Percentiles rank a stretch among this genome's conserved stretches.
phyloP scores from a whole-genome alignment of 2,329 filamentous ascomycete genomes.

The Thermothelomyces thermophilus region DNA sequence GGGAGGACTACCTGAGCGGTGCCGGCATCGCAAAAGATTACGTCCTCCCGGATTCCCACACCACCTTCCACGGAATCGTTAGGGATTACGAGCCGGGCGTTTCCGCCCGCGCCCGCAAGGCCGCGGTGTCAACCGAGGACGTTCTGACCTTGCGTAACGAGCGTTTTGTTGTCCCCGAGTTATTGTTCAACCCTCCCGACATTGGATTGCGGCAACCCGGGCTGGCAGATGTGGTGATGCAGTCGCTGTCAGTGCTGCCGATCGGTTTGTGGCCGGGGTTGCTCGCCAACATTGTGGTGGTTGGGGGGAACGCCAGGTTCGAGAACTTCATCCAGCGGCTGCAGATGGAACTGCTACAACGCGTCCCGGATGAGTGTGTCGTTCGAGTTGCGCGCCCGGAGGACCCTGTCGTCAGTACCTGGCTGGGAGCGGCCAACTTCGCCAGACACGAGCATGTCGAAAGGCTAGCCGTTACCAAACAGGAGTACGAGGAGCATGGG shows the following conservation, averaged over 20 bases:
- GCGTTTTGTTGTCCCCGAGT: slow-evolving; percentile 81
- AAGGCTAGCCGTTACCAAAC: slow-evolving; percentile 68
- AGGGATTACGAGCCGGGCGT: slow-evolving; percentile 66
- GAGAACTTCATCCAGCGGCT: slow-evolving; percentile 76
- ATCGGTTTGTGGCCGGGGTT: slow-evolving; percentile 78
- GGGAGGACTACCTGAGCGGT: slow-evolving; percentile 43
- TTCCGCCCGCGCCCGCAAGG: slow-evolving; percentile 46
- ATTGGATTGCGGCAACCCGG: slow-evolving; percentile 80
- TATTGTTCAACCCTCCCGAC: slow-evolving; percentile 81
- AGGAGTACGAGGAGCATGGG: slow-evolving; percentile 87
- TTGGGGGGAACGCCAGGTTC: slow-evolving; percentile 78
- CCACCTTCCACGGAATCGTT: slow-evolving; percentile 56
- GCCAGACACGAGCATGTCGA: slow-evolving; percentile 63
- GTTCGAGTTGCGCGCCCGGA: slow-evolving; percentile 64
- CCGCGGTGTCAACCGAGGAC: slow-evolving; percentile 57
- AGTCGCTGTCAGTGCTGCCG: slow-evolving; percentile 68
- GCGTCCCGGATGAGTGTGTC: slow-evolving; percentile 68
- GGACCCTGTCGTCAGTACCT: slow-evolving; percentile 74
- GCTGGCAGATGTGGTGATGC: slow-evolving; percentile 72
- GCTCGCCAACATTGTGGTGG: slow-evolving; percentile 79
- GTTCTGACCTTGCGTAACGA: slow-evolving; percentile 84
- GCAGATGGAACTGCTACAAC: slow-evolving; percentile 64
- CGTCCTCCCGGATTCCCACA: slow-evolving; percentile 74
- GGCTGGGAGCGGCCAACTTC: slow-evolving; percentile 76
- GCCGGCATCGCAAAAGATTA: slow-evolving; percentile 77